Base-by-base conservation (phyloP, 2,329 filamentous ascomycete species). In the Hypomyces rosellus region DNA sequence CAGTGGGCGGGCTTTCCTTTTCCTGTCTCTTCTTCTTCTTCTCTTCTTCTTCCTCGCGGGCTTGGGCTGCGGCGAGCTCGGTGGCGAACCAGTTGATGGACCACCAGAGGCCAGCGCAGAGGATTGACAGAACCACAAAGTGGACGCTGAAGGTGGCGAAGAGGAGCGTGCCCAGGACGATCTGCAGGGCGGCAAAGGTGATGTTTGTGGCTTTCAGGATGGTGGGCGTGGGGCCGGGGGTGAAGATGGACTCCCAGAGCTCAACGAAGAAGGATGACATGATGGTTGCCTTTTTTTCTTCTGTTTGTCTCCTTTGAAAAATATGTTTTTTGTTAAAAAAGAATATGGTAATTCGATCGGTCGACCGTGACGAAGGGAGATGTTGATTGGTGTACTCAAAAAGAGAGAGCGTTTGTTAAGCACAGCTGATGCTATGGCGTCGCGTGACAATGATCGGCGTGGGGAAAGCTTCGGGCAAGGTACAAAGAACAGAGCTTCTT, bases 1-100 rank as follows among this genome's bases (percentile, higher is more conserved):
- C 25, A 30, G 9, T 30, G 25, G 25, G 25, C 25, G 6, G 25
- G 25, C 8, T 30, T 30, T 72, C 54, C 45, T 59, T 52, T 49
- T 48, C 52, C 36, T 61, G 52, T 63, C 74, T 65, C 53, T 59
- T 66, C 64, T 73, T 69, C 54, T 72, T 65, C 53, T 59, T 66
- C 64, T 73, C 69, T 53, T 72, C 66, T 25, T 61, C 66, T 38
- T 62, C 69, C 62, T 79, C 76, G 57, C 68, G 62, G 33, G 72
- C 73, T 60, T 71, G 65, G 36, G 72, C 72, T 45, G 65, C 64
- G 54, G 70, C 71, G 45, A 83, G 65, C 71, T 83, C 92, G 42
- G 72, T 72, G 49, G 89, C 90, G 64, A 99, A 97, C 93, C 93
- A 99, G 78, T 97, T 97, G 72, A 97, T 91, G 51, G 87, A 82